These are phyloP conservation scores for Skeletonema menzelii DNA, from an alignment of 108 stramenopile species.

Conservation along the genomic window DNA sequence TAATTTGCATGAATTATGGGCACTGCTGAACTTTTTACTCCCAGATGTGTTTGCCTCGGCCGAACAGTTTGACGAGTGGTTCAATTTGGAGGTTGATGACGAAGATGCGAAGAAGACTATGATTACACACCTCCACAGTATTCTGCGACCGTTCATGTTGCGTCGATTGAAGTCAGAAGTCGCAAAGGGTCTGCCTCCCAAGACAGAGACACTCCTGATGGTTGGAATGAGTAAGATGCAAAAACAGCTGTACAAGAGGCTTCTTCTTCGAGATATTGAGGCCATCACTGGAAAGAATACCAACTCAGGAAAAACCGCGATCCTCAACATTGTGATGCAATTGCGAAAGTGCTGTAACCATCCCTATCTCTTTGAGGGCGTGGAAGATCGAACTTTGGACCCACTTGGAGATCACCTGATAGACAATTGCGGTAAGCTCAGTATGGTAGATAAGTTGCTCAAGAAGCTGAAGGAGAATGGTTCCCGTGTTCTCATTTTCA, in stretches of 20 bases:
- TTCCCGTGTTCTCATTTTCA: conserved; percentile 95
- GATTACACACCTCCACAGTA: conserved; percentile 96
- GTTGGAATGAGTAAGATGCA: conserved; percentile 91
- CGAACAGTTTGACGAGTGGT: conserved; percentile 96
- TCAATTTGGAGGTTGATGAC: conserved; percentile 89
- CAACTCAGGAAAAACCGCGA: conserved; percentile 77
- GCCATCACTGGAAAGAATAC: conserved; percentile 71
- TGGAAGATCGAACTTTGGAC: conserved; percentile 88
- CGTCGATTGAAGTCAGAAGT: conserved; percentile 95
- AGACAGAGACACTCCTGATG: conserved; percentile 93
- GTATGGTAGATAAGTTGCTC: conserved; percentile 91
- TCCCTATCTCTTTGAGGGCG: conserved; percentile 97
- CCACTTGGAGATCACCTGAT: conserved; percentile 91
- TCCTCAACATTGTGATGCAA: conserved; percentile 98
- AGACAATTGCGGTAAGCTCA: conserved; percentile 84
- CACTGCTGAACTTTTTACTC: conserved; percentile 91
- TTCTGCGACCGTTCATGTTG: conserved; percentile 98
- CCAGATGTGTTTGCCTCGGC: conserved; percentile 88
- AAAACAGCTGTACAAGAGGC: conserved; percentile 92
- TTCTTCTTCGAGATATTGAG: conserved; percentile 87
- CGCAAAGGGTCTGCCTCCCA: conserved; percentile 86
- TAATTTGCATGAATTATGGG: conserved; percentile 96
- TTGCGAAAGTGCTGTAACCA: conserved; percentile 99
- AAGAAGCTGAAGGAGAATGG: conserved; percentile 82
- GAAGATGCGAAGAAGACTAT: conserved; percentile 91